Evolutionary conservation across 805 yeast genomes (phyloP), one percentile per base, ranked within the genome.

Genomic region (Candida awuae): DNA sequence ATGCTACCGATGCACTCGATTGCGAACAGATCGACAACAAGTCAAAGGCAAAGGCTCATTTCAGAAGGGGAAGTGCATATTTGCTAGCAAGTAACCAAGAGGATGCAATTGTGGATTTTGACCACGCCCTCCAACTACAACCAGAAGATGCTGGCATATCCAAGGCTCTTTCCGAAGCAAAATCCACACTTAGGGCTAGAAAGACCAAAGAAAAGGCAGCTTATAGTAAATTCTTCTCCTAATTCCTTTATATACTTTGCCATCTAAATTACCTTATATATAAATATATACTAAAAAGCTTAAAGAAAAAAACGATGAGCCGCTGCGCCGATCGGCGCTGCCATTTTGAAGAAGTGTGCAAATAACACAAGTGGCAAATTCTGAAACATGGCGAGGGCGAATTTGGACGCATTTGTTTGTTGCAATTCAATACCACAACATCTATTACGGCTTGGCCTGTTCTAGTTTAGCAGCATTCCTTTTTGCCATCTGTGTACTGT

Each of bases 1-100:
- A 82, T 5, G 71, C 94, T 3, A 66, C 77, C 1, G 75, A 74
- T 21, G 95, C 84, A 1, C 63, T 84, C 28, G 81, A 73, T 37
- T 71, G 70, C 19, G 80, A 74, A 27, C 61, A 59, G 3, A 63
- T 77, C 5, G 84, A 75, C 39, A 81, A 73, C 29, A 73, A 77
- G 45, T 77, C 86, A 17, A 73, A 72, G 56, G 85, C 94, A 14
- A 88, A 88, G 66, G 97, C 96, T 0, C 64, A 75, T 32, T 88
- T 79, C 66, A 79, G 97, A 58, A 78, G 90, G 59, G 96, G 94
- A 27, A 65, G 72, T 54, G 95, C 92, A 1, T 71, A 77, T 52
- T 60, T 75, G 43, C 61, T 71, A 8, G 63, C 69, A 17, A 80
- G 80, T 53, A 79, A 84, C 53, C 80, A 77, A 38, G 90, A 80